Base-by-base conservation (phyloP, 805 yeast genomes). In the Lipomyces orientalis region DNA sequence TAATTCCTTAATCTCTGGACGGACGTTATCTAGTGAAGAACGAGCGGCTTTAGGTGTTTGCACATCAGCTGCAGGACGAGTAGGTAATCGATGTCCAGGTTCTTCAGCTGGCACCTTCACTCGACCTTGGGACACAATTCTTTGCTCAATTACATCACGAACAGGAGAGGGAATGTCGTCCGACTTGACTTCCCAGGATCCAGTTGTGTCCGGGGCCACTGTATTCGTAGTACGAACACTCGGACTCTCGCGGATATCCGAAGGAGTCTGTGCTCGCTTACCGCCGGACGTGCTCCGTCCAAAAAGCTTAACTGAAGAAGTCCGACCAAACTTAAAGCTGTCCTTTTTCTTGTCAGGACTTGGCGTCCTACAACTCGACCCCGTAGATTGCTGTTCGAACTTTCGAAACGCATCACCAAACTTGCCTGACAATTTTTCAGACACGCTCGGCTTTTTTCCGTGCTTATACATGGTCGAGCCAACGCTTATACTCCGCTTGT, bases 381-480 rank as follows among this genome's bases (percentile, higher is more conserved):
- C 37, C 8, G 57, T 31, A 37, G 56, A 35, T 35, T n/a, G 54
- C 61, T 59, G 65, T 35, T 69, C 72, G 29, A 69, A 69, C 22
- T 63, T 62, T 55, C 62, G 51, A 29, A 69, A 64, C 0, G 72
- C 72, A 14, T 69, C 72, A 34, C 71, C 70, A 63, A 69, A 67
- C 34, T 69, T 69, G 9, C 71, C 72, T 6, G 68, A 49, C 12
- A 69, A 16, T 31, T 43, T 60, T 6, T 52, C 60, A 2, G 68
- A 58, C 58, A 65, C 60, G 37, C 70, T 69, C 10, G 71, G 63
- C 12, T 67, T 57, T 37, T 67, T 69, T 39, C 58, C 43, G 29
- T 69, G 67, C 63, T 65, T 63, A 37, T 57, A 29, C 31, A n/a
- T 46, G 29, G 33, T 51, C 12, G 65, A 46, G 4, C 63, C 66